A percentile compares a stretch with the other conserved stretches of the same genome.
phyloP scores from a whole-genome alignment of 1,284 basidiomycete species.

The Cryptococcus sp. region DNA sequence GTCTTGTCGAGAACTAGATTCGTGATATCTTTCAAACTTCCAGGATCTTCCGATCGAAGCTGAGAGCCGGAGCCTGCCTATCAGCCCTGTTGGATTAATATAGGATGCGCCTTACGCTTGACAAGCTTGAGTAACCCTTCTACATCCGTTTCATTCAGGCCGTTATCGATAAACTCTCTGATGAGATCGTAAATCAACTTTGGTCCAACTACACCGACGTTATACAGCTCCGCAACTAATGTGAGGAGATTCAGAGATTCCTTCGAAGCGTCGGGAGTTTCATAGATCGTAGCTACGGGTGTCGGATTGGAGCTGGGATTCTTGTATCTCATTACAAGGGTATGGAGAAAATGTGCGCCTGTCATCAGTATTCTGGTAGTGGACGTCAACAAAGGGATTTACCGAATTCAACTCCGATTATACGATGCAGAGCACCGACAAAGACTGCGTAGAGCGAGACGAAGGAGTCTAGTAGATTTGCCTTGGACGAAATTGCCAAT shows the following conservation, averaged over 20 bases:
- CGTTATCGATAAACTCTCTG: slow-evolving; percentile 62
- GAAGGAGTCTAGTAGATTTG: slow-evolving; percentile 82
- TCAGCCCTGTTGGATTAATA: neutral
- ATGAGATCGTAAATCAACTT: slow-evolving; percentile 87
- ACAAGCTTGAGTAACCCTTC: slow-evolving; percentile 84
- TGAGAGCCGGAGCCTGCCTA: slow-evolving; percentile 73
- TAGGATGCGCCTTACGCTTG: slow-evolving; percentile 58
- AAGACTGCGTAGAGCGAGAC: slow-evolving; percentile 88
- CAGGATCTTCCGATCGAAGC: slow-evolving; percentile 63
- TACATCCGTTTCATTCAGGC: slow-evolving; percentile 69
- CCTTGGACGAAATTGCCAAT: slow-evolving; percentile 74
- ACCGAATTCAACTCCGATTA: slow-evolving; percentile 89
- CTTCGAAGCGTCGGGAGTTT: slow-evolving; percentile 57
- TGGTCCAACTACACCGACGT: slow-evolving; percentile 87
- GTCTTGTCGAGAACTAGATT: slow-evolving; percentile 67
- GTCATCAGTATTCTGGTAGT: slow-evolving; percentile 17
- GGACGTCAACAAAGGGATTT: slow-evolving; percentile 29
- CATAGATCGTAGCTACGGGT: slow-evolving; percentile 19
- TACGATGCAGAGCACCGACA: slow-evolving; percentile 74
- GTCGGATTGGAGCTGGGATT: slow-evolving; percentile 41
- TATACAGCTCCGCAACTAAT: slow-evolving; percentile 88
- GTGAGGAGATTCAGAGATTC: slow-evolving; percentile 85
- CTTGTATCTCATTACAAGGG: slow-evolving; percentile 63
- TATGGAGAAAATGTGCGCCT: slow-evolving; percentile 77
- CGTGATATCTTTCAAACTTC: slow-evolving; percentile 54